Base-by-base conservation (phyloP, 139 green algal genomes). In the Gonium pectorale region DNA sequence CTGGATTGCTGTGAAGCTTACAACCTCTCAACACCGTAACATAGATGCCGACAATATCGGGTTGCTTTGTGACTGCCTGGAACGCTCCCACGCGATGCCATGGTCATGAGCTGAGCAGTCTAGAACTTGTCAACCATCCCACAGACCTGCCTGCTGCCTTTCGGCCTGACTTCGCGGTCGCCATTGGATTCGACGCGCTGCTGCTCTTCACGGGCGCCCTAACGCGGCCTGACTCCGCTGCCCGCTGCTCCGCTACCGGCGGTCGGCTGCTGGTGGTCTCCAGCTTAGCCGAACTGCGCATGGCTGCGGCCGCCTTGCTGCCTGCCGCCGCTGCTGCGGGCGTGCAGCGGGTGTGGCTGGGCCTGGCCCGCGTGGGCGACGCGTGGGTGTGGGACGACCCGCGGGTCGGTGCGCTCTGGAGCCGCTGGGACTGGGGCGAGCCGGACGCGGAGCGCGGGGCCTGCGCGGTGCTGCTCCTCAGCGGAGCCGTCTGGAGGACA, bases 301-400 rank as follows among this genome's bases (percentile, higher is more conserved):
- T 37, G 4, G 72, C 72, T 4, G 72, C 51, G 38, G 72, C 72
- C 19, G 72, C 72, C 52, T 21, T 80, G 54, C 72, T 52, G 52
- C 35, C 72, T 7, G 72, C 52, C 19, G 72, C 52, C 15, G 21
- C 72, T 5, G 54, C 51, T 15, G 29, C 70, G 13, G 70, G 70
- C 5, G 70, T 66, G 31, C 31, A 44, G 49, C 49, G 66, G 49
- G 46, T 79, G 43, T 79, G 70, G 70, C 46, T 79, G 49, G 70
- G 70, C 15, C 49, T 79, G 5, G 3, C n/a, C 31, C 31, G n/a
- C 29, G 22, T 11, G 46, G 70, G n/a, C 46, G 49, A 19, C 49
- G 40, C 6, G 35, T 79, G 70, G 70, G 49, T 29, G 21, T 79
- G 70, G 70, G 70, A 79, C 44, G 70, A 79, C 70, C 70, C n/a